Conservation (phyloP, 1,284 basidiomycete genomes). For the Ceratobasidium sp. region DNA sequence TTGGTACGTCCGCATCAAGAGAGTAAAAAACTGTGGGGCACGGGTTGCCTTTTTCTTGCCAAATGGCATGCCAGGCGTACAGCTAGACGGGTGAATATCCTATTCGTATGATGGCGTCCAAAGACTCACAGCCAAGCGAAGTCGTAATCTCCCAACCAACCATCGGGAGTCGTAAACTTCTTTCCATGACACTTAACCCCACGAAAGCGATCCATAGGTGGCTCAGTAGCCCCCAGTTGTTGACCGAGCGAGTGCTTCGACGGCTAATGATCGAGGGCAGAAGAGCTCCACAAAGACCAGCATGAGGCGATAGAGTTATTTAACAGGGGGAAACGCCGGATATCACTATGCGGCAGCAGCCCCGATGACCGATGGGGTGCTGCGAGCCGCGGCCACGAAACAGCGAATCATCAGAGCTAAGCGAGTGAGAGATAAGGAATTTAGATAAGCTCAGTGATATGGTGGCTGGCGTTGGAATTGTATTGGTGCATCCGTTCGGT, state of each 20-base stretch:
- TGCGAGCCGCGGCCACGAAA: slow-evolving; percentile 8
- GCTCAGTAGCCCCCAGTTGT: slow-evolving; percentile 20
- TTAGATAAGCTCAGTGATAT: slow-evolving; percentile 26
- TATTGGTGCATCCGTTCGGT: not conserved
- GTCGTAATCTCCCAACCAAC: slow-evolving; percentile 82
- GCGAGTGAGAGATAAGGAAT: slow-evolving; percentile 19
- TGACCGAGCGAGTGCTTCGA: slow-evolving; percentile 21
- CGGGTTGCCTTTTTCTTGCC: slow-evolving; percentile 56
- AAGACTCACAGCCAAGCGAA: slow-evolving; percentile 60
- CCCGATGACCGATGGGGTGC: slow-evolving; percentile 39
- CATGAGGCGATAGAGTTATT: not conserved
- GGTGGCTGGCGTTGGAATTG: not conserved
- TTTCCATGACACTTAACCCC: slow-evolving; percentile 37
- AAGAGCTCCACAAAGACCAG: not conserved
- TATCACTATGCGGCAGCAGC: slow-evolving; percentile 7
- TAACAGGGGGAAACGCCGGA: not conserved
- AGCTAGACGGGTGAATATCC: not conserved
- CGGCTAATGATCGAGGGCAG: slow-evolving; percentile 22
- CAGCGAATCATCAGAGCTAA: slow-evolving; percentile 25
- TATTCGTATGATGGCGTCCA: not conserved
- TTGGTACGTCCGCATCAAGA: slow-evolving; percentile 74
- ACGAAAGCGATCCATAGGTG: slow-evolving; percentile 23
- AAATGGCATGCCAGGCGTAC: slow-evolving; percentile 73
- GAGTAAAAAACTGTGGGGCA: slow-evolving; percentile 82
- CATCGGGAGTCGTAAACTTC: slow-evolving; percentile 52